Conservation (phyloP, 495 filamentous ascomycete genomes). For the Podospora pseudopauciseta region DNA sequence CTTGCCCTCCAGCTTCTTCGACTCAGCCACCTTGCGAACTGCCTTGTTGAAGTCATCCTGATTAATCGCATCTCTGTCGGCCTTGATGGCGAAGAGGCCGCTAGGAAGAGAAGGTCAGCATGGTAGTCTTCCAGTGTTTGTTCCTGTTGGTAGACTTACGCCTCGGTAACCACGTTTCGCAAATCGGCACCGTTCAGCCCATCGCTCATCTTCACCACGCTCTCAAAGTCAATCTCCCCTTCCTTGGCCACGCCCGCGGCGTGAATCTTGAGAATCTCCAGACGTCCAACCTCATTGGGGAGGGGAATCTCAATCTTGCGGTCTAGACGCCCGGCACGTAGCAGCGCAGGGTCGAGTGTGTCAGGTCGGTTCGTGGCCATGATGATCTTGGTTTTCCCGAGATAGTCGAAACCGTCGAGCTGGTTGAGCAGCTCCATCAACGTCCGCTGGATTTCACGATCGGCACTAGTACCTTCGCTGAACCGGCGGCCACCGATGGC, state of each 20-base stretch:
- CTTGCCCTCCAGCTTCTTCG: conserved; percentile 98
- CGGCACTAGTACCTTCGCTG: conserved; percentile 96
- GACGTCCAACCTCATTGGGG: conserved; percentile 95
- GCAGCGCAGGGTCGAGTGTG: conserved; percentile 90
- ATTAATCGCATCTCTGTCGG: conserved; percentile 89
- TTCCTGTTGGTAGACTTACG: conserved; percentile 57
- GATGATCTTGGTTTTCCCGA: conserved; percentile 99
- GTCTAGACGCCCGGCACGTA: conserved; percentile 91
- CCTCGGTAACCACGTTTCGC: conserved; percentile 97
- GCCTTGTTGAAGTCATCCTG: conserved; percentile 99
- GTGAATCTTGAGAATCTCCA: conserved; percentile 99
- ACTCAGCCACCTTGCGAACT: conserved; percentile 91
- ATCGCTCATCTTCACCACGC: conserved; percentile 99
- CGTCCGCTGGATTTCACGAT: conserved; percentile 98
- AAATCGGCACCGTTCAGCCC: conserved; percentile 96
- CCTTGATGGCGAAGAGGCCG: conserved; percentile 95
- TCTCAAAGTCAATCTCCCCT: conserved; percentile 98
- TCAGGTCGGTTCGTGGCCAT: conserved; percentile 99
- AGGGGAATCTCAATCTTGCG: conserved; percentile 98
- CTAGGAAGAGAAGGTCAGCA: conserved; percentile 43
- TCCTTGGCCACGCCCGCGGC: conserved; percentile 79
- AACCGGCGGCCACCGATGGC: conserved; percentile 97
- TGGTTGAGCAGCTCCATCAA: conserved; percentile 99
- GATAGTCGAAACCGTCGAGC: conserved; percentile 97
- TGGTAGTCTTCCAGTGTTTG: conserved; percentile 13